Conservation (phyloP, 1,284 basidiomycete species). For the Fomitopsis betulina region DNA sequence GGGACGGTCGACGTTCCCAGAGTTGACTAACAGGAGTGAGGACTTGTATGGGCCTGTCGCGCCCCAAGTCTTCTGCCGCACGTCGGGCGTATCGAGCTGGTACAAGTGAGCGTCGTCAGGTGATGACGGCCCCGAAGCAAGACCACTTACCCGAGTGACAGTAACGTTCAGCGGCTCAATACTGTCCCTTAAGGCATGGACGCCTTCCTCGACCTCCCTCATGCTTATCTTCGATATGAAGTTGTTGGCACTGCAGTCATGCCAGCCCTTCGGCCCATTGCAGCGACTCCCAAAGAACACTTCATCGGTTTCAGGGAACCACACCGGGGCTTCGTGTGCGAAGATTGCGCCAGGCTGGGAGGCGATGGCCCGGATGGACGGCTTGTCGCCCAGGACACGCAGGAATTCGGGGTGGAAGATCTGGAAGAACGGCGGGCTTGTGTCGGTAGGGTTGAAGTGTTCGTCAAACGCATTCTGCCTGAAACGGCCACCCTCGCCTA, state of each 20-base stretch:
- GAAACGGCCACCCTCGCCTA: conserved; percentile 28
- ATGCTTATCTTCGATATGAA: conserved; percentile 36
- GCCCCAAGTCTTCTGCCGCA: conserved; percentile 69
- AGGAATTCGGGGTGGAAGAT: conserved; percentile 62
- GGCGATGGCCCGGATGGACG: conserved; percentile 55
- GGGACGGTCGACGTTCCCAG: conserved; percentile 60
- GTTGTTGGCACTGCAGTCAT: conserved; percentile 39
- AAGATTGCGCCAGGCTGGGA: conserved; percentile 56
- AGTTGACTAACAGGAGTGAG: conserved; percentile 60
- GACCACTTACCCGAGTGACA: conserved; percentile 42
- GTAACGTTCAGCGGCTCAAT: conserved; percentile 47
- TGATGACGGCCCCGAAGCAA: background rate
- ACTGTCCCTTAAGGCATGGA: conserved; percentile 22
- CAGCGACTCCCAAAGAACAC: conserved; percentile 49
- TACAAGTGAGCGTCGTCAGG: background rate
- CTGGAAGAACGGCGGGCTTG: conserved; percentile 60
- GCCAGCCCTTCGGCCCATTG: conserved; percentile 35
- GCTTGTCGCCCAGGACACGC: conserved; percentile 49
- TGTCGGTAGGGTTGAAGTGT: conserved; percentile 37
- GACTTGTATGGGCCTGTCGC: conserved; percentile 65
- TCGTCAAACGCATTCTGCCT: conserved; percentile 22
- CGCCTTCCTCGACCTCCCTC: conserved; percentile 28
- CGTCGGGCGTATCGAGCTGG: conserved; percentile 44
- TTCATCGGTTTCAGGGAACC: conserved; percentile 52
- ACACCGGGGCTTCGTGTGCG: conserved; percentile 74